Base-by-base conservation (phyloP, 2,329 filamentous ascomycete genomes). In the Trichoderma atroviride region DNA sequence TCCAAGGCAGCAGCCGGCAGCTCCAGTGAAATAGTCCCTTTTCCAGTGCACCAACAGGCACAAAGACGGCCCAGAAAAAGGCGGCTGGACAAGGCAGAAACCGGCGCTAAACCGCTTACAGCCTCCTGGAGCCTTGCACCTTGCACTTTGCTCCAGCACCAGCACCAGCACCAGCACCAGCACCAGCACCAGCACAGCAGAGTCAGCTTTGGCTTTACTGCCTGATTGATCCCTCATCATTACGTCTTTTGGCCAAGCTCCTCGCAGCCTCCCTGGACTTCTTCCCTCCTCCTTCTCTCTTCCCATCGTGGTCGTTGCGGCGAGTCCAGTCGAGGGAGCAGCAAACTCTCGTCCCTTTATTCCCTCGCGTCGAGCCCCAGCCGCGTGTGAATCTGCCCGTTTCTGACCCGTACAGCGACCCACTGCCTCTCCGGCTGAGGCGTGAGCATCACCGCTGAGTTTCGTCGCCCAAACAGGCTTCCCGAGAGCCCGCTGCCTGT, bases 221-320 rank as follows among this genome's bases (percentile, higher is more conserved):
- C 69, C 69, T 69, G 69, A 70, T 70, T 64, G 69, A 70, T 70
- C 58, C 63, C 50, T 70, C 69, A 69, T 64, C 69, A 69, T 69
- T 67, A 61, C 69, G 63, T 66, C 62, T 65, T 50, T 61, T 57
- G n/a, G 33, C 52, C 37, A 52, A 43, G 40, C 56, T 66, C 56
- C 56, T 50, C 67, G 67, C 37, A 69, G 59, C 50, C 47, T 58
- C 64, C 53, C 69, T 65, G 22, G 22, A 24, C 47, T 27, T 22
- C 29, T 24, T 22, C 16, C 52, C 43, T 65, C 35, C 56, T 31
- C 33, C 33, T 56, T 37, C 33, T 50, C 22, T 14, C 43, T 14
- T 37, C 43, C 22, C 35, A 43, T 27, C 27, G 9, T 24, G 5
- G 31, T 59, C 50, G 2, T 27, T 37, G 35, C 47, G 29, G 35